Evolutionary conservation across 2,329 filamentous ascomycete species (phyloP).

Genomic region (Fusarium euwallaceae): DNA sequence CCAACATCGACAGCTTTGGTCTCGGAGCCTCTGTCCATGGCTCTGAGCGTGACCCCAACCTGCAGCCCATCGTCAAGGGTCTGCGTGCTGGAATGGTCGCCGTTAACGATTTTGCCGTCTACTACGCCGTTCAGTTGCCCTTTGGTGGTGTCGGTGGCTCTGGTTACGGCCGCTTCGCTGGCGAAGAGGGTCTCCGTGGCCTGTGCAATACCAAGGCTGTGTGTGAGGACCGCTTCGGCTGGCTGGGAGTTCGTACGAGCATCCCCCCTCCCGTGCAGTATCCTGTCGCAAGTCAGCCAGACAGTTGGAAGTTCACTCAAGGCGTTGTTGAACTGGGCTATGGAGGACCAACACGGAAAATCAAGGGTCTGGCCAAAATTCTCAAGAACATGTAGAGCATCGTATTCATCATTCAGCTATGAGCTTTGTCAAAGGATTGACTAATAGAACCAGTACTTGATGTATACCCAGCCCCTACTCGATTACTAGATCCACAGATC

Average conservation of each 20-base stretch:
- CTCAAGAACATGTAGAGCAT: conserved; percentile 56
- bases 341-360: conserved; percentile 56
- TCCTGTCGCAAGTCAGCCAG: conserved; percentile 75
- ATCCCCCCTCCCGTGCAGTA: conserved; percentile 88
- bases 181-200: conserved; percentile 85
- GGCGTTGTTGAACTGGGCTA: conserved; percentile 74
- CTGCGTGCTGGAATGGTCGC: conserved; percentile 91
- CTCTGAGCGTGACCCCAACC: conserved; percentile 67
- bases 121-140: conserved; percentile 92
- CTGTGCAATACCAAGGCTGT: conserved; percentile 91
- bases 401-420: not conserved
- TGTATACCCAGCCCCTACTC: not conserved
- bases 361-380: conserved; percentile 56
- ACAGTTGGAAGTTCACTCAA: conserved; percentile 74
- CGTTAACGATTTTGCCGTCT: conserved; percentile 95
- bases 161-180: conserved; percentile 93
- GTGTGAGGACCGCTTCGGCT: conserved; percentile 78
- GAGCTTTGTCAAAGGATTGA: not conserved
- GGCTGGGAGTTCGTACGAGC: conserved; percentile 75
- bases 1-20: conserved; percentile 87
- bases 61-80: conserved; percentile 74
- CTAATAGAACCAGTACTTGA: conserved; percentile 3
- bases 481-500: not conserved
- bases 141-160: conserved; percentile 93
- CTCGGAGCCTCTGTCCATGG: conserved; percentile 93